phyloP scores from a whole-genome alignment of 768 basidiomycete species.

The Amanita polypyramis region DNA sequence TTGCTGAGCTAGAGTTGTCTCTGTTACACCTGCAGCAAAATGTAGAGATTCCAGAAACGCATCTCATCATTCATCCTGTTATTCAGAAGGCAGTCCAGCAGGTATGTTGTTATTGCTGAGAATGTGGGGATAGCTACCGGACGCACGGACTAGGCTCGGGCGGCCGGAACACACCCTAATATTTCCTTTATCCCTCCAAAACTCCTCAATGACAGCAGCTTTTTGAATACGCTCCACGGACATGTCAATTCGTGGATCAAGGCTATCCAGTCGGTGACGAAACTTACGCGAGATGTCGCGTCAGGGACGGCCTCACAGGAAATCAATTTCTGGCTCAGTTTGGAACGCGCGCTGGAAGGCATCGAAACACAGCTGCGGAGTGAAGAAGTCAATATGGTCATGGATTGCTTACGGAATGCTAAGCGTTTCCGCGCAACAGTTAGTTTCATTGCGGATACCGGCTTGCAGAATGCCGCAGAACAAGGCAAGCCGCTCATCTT shows the following conservation, averaged over 20 bases:
- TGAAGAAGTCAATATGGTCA: constrained; percentile 87
- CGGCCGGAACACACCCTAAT: constrained; percentile 50
- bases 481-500: constrained; percentile 39
- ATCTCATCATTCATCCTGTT: constrained; percentile 82
- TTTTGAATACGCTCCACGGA: constrained; percentile 86
- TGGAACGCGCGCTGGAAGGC: constrained; percentile 87
- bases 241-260: constrained; percentile 99
- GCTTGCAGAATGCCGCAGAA: constrained; percentile 89
- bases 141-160: constrained; percentile 27
- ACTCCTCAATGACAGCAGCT: constrained; percentile 75
- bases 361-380: constrained; percentile 88
- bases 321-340: constrained; percentile 97
- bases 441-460: constrained; percentile 96
- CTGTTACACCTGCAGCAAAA: constrained; percentile 95
- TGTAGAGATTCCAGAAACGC: constrained; percentile 96
- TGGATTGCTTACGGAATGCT: constrained; percentile 90
- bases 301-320: constrained; percentile 97
- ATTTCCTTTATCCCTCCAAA: constrained; percentile 66
- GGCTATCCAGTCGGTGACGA: constrained; percentile 93
- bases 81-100: constrained; percentile 84
- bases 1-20: constrained; percentile 93
- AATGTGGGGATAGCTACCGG: neutral
- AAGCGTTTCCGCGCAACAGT: constrained; percentile 97
- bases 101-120: constrained; percentile 17
- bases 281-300: constrained; percentile 86